Evolutionary conservation across 305 asterid species (phyloP).

Genomic region (Fraxinus xanthoxyloides): DNA sequence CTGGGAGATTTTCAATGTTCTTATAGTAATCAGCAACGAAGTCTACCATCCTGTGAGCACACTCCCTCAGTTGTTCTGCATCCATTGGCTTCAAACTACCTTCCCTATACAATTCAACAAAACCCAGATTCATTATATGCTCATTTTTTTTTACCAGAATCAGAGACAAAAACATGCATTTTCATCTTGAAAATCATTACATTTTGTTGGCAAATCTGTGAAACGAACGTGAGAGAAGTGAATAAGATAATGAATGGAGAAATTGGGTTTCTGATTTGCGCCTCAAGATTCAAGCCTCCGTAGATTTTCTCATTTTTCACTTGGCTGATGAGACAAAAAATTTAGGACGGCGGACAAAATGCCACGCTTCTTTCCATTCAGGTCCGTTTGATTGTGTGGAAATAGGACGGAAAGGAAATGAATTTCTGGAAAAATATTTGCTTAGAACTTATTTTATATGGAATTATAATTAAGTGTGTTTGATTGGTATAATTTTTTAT

Average conservation of each 20-base stretch:
- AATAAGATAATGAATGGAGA: neutral
- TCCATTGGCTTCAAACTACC: constrained; percentile 85
- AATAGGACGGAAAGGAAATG: no score
- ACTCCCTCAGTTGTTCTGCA: constrained; percentile 81
- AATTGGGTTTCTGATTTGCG: neutral
- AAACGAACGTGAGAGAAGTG: neutral
- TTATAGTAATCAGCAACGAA: constrained; percentile 95
- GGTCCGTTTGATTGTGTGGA: no score
- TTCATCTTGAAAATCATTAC: constrained; percentile 11
- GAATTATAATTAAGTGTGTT: no score
- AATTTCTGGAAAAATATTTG: no score
- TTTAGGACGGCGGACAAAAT: neutral
- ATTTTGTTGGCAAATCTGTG: constrained; percentile 19
- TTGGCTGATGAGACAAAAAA: neutral
- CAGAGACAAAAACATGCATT: neutral
- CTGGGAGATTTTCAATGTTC: constrained; percentile 73
- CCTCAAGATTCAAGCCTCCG: neutral
- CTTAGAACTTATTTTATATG: no score
- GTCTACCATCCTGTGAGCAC: constrained; percentile 89
- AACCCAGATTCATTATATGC: neutral
- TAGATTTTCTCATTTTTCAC: neutral
- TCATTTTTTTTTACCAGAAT: neutral
- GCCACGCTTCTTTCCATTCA: neutral
- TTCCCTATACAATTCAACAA: constrained; percentile 40
- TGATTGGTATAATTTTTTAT: no score